Evolutionary conservation across 139 green algal species (phyloP).

Genomic region (Coelastrella sp.): DNA sequence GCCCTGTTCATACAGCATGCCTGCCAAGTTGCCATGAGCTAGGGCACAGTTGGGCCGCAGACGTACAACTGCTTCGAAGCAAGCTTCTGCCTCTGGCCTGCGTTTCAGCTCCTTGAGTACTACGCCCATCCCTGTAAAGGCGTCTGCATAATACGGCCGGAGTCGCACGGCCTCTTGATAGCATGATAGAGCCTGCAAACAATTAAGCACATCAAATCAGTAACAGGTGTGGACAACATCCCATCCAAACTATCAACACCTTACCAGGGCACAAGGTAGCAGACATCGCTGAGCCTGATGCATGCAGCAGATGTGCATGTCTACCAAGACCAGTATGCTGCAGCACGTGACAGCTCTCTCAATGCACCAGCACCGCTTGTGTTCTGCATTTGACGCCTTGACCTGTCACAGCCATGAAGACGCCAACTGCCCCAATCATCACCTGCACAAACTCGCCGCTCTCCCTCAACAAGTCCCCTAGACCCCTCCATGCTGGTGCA

Average conservation of each 20-base stretch:
- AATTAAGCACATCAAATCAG: background rate
- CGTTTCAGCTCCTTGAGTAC: slow-evolving; percentile 76
- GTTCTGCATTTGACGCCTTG: too few species aligned
- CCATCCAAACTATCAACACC: too few species aligned
- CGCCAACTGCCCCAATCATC: background rate
- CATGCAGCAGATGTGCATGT: too few species aligned
- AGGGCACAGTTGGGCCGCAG: slow-evolving; percentile 77
- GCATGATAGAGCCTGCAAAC: slow-evolving; percentile 14
- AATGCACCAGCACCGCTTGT: too few species aligned
- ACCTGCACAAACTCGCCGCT: slow-evolving; percentile 57
- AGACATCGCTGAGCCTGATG: too few species aligned
- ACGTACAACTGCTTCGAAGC: slow-evolving; percentile 68
- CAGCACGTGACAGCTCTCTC: too few species aligned
- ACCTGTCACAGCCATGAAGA: too few species aligned
- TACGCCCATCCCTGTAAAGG: slow-evolving; percentile 79
- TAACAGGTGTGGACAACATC: too few species aligned
- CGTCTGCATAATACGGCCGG: slow-evolving; percentile 71
- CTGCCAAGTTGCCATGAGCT: slow-evolving; percentile 79
- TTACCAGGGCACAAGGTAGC: too few species aligned
- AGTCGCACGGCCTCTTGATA: slow-evolving; percentile 68
- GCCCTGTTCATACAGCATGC: slow-evolving; percentile 78
- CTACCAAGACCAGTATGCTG: too few species aligned
- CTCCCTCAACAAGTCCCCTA: slow-evolving; percentile 79
- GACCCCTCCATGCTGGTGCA: slow-evolving; percentile 81
- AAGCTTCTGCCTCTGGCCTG: slow-evolving; percentile 68